Base-by-base conservation (phyloP, 768 basidiomycete species). In the Mycena chlorophos region DNA sequence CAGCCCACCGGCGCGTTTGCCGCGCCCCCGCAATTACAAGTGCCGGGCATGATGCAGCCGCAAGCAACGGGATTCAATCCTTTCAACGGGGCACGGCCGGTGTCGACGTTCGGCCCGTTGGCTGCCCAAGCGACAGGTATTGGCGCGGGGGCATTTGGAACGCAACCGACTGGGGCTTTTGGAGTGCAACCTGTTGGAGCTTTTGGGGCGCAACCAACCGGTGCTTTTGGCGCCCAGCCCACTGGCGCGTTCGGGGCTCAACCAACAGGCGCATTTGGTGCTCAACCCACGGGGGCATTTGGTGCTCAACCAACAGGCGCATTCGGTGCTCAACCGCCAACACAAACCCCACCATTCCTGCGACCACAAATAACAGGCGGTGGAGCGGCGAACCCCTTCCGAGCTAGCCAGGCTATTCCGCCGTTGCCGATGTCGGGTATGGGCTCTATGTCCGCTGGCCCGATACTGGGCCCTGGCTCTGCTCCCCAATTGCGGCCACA, bases 121-220 rank as follows among this genome's bases (percentile, higher is more conserved):
- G 49, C 27, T 38, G 60, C 50, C 25, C 60, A 61, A 50, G 49
- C 59, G 52, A 56, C 55, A 40, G 59, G 54, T 16, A 40, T 46
- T 50, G 59, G 55, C 19, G 52, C 49, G 54, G 60, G 56, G 1
- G 58, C 58, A 37, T 60, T 61, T 27, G 49, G 52, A 27, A 19
- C 19, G 54, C 8, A 30, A 30, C 38, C 52, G 43, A 20, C 52
- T 19, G 52, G 26, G 6, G 45, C 38, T 4, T 45, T 29, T 22
- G 31, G 23, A 5, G 48, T 16, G 34, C 39, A 42, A 29, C 37
- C 49, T 26, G 26, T 25, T 14, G 76, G 74, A 17, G 79, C 78
- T 19, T 64, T 84, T 54, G 81, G 77, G 55, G 75, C 83, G 70
- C 79, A 82, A 57, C 82, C 82, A 6, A 72, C 78, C 1, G 77